Evolutionary conservation across 2,329 filamentous ascomycete species (phyloP), one percentile per base, ranked within the genome.

Genomic region (Paraphoma chrysanthemicola): DNA sequence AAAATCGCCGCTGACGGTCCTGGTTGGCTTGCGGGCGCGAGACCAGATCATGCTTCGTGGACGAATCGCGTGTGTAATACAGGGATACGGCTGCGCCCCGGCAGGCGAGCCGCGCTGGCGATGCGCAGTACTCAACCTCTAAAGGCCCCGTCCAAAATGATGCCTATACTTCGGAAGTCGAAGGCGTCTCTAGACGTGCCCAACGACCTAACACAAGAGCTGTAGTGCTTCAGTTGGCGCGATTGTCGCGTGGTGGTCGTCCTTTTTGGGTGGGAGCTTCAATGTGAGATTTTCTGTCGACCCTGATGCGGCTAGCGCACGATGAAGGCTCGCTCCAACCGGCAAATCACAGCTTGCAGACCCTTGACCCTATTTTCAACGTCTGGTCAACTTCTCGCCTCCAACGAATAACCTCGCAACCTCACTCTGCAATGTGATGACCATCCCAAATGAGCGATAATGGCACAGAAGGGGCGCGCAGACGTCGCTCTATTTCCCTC

Each of bases 1-100:
- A 57, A 60, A 16, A 30, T 44, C 62, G 62, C 56, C 64, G 63
- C 60, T 72, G 62, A 11, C 51, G 62, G 61, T 61, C 62, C 56
- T 57, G 64, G 60, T 69, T 69, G 71, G 70, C 69, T 61, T 62
- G 63, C 62, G 59, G 42, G 48, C 41, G 17, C 55, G 53, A 47
- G 55, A 53, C 57, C 44, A 38, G 51, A 51, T 62, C 44, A 54
- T 60, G 60, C 53, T 48, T 53, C 44, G 53, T 33, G 52, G 49
- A 53, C 71, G 66, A 73, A 74, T 74, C 52, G 59, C 53, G 42
- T 33, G 28, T 51, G 51, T 50, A 52, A 66, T 49, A 56, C 68
- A 44, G 56, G 68, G 69, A 62, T 67, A 47, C 6, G 11, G 56
- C 53, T 57, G 52, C 52, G 54, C 31, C 39, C 47, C 38, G 47